Evolutionary conservation across 176 grass and related monocot species (phyloP), one percentile per base, ranked within the genome.

Genomic region (Cenchrus fungigraminus): DNA sequence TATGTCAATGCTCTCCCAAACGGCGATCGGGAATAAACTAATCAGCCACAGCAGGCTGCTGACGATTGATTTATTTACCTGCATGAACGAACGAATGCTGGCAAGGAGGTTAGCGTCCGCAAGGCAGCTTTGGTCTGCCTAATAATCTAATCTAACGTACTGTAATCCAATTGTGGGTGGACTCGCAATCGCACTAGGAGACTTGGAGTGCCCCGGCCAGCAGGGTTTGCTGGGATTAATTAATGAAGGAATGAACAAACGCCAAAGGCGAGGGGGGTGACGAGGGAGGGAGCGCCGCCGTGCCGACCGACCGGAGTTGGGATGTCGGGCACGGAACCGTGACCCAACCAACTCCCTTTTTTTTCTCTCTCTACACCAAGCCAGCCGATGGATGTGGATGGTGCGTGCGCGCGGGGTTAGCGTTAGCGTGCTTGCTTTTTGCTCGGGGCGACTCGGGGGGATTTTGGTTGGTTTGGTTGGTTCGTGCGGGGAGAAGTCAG

Each of bases 291-390:
- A 40, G 50, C 51, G 52, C 9, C 9, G 54, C 54, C 15, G 49
- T 1, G 34, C 34, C 34, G 34, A 34, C 44, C 17, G 15, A 10
- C 19, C 9, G 9, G 4, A 71, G 71, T 82, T 42, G 72, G 79
- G 49, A 87, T 75, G 71, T 59, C 74, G 72, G 79, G 86, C 71
- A 82, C 58, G 86, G 43, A 87, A 87, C 63, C 13, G 11, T 16
- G 31, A 6, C 17, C 6, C 20, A 29, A 28, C 3, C 19, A 60
- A 22, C 57, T 40, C 37, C 37, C 4, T 37, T 37, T 37, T 40
- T 40, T 37, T 4, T 40, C 37, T 40, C 37, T 40, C 37, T 40
- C 37, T 40, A 40, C 34, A 34, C 2, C 34, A 1, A 34, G 34
- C 34, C 44, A 8, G 47, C 9, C 10, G 49, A 12, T 11, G 49